Base-by-base conservation (phyloP, 352 stramenopile genomes). In the Pythium volutum region DNA sequence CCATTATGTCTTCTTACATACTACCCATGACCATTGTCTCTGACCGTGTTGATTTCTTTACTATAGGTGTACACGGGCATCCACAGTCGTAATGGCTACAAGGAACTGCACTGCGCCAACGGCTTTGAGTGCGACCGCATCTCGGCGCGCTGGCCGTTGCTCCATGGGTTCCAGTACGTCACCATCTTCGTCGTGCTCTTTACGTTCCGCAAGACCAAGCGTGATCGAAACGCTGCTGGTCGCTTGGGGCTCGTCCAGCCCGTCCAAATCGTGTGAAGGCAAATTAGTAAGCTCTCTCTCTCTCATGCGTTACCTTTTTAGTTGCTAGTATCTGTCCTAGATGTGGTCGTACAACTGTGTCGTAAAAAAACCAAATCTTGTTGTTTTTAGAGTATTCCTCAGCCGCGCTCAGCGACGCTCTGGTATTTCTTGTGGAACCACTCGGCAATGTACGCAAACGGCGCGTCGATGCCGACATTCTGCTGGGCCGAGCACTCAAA, bases 381-480 rank as follows among this genome's bases (percentile, higher is more conserved):
- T 20, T 43, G 18, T 8, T 43, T 38, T 38, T n/a, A n/a, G 31
- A 2, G 31, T 36, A 8, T 36, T 11, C 36, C 36, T 39, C 47
- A 89, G 14, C 73, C 78, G 3, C 77, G 76, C 51, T 87, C 70
- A 0, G 80, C 82, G 31, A 79, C 78, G 55, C 67, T 72, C 50
- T 91, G 82, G 58, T 94, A 94, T 60, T 91, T 92, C 51, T 89
- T 90, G 71, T 91, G 77, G 51, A 93, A 94, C 73, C 80, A 88
- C 55, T 89, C 79, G 27, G 85, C 82, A 56, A 94, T 89, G 73
- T 91, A 77, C 25, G 69, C 59, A 67, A 94, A 94, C 9, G 85
- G 79, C 31, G 78, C 78, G 6, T 94, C 83, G 23, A 94, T 82
- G 16, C 72, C 77, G 8, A 73, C 70, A 58, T 91, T 90, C 59